Evolutionary conservation across 176 grass and related monocot genomes (phyloP).

Genomic region (Thinopyrum elongatum): DNA sequence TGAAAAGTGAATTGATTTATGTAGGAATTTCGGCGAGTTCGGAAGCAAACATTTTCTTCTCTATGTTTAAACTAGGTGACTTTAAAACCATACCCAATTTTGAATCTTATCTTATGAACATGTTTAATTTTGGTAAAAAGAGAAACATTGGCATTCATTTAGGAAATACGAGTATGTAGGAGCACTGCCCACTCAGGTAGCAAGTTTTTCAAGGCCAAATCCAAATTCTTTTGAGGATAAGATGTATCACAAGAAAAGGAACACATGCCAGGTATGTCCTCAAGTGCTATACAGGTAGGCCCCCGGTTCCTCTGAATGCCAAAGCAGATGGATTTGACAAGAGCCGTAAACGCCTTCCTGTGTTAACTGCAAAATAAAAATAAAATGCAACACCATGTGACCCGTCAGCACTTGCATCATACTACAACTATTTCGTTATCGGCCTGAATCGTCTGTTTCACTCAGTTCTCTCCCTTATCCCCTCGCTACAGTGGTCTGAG

Average conservation of each 20-base stretch:
- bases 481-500: too few relatives aligned
- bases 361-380: neutral
- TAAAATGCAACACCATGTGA: neutral
- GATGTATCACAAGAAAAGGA: conserved; percentile 10
- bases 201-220: neutral
- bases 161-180: neutral
- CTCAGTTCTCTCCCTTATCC: too few relatives aligned
- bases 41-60: neutral
- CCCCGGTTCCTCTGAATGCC: neutral
- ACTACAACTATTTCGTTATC: neutral
- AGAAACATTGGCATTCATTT: neutral
- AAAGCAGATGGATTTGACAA: neutral
- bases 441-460: too few relatives aligned
- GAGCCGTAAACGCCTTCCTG: neutral
- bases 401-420: neutral
- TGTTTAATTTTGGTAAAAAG: neutral
- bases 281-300: neutral
- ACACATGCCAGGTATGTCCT: neutral
- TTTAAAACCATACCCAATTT: neutral
- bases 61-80: neutral
- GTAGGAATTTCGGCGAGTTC: neutral
- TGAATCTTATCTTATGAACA: neutral
- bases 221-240: neutral
- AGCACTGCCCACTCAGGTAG: neutral
- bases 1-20: neutral